Percentiles rank a stretch among this genome's conserved stretches.
These are phyloP conservation scores for Echeveria elegans DNA, from an alignment of 164 flowering plant genomes.

Conservation along the genomic window DNA sequence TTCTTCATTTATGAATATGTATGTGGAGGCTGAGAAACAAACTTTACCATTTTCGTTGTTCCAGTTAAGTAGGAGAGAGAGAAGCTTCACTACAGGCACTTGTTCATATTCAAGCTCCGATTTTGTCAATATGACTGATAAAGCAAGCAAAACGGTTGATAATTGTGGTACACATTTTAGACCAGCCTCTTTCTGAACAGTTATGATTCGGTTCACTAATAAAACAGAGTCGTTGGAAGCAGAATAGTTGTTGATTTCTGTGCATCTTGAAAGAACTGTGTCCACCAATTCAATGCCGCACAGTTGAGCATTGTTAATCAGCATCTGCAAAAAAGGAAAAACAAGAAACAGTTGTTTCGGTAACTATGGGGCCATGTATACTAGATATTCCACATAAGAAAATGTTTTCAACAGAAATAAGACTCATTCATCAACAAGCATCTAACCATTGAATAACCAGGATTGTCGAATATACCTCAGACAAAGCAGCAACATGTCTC, in stretches of 20 bases:
- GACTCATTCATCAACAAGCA: not conserved
- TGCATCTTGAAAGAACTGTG: conserved; percentile 34
- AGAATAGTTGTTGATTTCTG: conserved; percentile 21
- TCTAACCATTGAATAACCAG: not conserved
- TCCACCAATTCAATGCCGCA: conserved; percentile 51
- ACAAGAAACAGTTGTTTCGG: not conserved
- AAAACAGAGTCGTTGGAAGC: conserved; percentile 41
- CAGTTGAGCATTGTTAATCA: conserved; percentile 38
- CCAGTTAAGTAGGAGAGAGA: conserved; percentile 58
- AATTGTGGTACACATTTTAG: conserved; percentile 41
- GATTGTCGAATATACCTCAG: conserved; percentile 37
- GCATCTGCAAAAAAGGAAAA: conserved; percentile 28
- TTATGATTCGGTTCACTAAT: conserved; percentile 37
- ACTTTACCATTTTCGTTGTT: conserved; percentile 55
- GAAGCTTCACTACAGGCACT: conserved; percentile 45
- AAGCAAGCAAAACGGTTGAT: conserved; percentile 30
- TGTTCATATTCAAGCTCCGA: conserved; percentile 83
- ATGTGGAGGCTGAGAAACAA: not conserved
- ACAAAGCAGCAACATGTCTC: conserved; percentile 30
- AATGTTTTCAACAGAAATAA: not conserved
- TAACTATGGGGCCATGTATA: not conserved
- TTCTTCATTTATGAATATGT: not conserved
- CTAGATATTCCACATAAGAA: not conserved
- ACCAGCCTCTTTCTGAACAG: conserved; percentile 50
- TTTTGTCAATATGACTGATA: conserved; percentile 38